Evolutionary conservation across 2,329 filamentous ascomycete genomes (phyloP), one percentile per base, ranked within the genome.

Genomic region (Ophiostoma populinum): DNA sequence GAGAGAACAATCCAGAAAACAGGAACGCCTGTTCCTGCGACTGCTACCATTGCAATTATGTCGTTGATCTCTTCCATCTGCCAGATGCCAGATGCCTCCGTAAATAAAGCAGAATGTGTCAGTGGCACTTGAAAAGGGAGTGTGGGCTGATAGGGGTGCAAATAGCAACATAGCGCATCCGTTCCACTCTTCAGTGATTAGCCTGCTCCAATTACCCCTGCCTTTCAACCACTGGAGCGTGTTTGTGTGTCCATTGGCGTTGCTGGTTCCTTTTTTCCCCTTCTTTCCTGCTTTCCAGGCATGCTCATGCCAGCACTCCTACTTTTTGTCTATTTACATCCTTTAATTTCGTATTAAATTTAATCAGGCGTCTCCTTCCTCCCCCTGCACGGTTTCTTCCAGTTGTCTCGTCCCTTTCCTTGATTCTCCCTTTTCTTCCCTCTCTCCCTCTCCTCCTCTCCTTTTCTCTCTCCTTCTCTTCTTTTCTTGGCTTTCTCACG

Each of bases 161-260:
- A 10, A 24, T 40, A 40, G 21, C 33, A 32, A 26, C 22, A 30
- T 33, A 33, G 18, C 33, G 16, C n/a, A n/a, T 30, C 34, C 31
- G 34, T 24, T 22, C 38, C 38, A 40, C 38, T 37, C 32, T 18
- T 30, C 11, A 25, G 24, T 17, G 10, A 30, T 22, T 35, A 37
- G 38, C 38, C 30, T 33, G 19, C 21, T n/a, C 34, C 34, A 35
- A 37, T 37, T 35, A 35, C 32, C 32, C 38, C 35, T 37, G 33
- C 34, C 38, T 35, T 30, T 39, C 29, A 27, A 19, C 32, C 19
- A 24, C 18, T 21, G 24, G 27, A 24, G 28, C 37, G 19, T 32
- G 36, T 31, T 22, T 32, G 30, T 32, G 19, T 32, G 29, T 35
- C 25, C 24, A 34, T 39, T 34, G 28, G 24, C 33, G 28, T 22